phyloP scores from a whole-genome alignment of 345 rosid genomes.

The Eucalyptus guilfoylei region DNA sequence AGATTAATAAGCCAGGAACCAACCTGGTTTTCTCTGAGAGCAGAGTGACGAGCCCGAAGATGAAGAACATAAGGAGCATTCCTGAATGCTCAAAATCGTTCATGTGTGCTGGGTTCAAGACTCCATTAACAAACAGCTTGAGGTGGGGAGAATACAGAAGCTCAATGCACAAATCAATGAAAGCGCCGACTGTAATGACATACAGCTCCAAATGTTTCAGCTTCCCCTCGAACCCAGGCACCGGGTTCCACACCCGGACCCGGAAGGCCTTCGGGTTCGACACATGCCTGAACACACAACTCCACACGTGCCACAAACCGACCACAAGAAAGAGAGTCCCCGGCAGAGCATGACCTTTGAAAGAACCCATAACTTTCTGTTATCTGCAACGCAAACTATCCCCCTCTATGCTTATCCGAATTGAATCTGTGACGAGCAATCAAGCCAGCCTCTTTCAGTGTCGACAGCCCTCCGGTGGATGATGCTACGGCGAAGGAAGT shows the following conservation, averaged over 20 bases:
- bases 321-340: constrained; percentile 72
- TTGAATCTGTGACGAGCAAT: background rate
- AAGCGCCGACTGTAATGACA: constrained; percentile 58
- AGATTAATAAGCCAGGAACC: background rate
- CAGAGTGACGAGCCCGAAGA: constrained; percentile 56
- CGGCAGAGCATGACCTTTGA: constrained; percentile 84
- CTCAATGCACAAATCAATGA: constrained; percentile 79
- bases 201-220: constrained; percentile 78
- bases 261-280: constrained; percentile 59
- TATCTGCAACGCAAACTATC: background rate
- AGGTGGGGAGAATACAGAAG: constrained; percentile 91
- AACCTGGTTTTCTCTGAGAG: constrained; percentile 80
- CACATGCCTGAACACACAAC: constrained; percentile 44
- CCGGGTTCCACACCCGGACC: constrained; percentile 80
- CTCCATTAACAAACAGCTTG: constrained; percentile 63
- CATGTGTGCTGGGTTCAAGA: constrained; percentile 77
- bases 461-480: background rate
- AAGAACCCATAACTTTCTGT: constrained; percentile 62
- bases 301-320: constrained; percentile 87
- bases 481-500: background rate
- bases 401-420: background rate
- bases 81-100: constrained; percentile 95
- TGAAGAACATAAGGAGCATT: constrained; percentile 94
- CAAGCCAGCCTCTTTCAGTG: background rate
- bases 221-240: constrained; percentile 72